These are phyloP conservation scores for Pestalotiopsis sp. DNA, from an alignment of 2,329 filamentous ascomycete genomes.

Conservation along the genomic window DNA sequence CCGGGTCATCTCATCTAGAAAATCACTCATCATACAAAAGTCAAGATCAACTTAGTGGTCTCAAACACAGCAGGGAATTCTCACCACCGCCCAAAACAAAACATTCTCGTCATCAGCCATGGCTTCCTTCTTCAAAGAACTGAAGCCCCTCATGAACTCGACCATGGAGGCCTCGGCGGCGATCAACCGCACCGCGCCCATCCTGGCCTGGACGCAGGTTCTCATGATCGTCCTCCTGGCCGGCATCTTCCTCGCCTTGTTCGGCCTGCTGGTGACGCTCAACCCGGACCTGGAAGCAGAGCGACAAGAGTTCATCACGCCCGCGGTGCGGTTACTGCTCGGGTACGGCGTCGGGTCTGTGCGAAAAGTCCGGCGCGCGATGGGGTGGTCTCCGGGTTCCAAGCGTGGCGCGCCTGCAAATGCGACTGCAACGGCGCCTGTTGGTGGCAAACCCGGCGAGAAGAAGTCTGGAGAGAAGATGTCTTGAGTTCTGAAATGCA, in stretches of 20 bases:
- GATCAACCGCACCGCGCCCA: conserved; percentile 5
- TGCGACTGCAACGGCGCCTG: neutral
- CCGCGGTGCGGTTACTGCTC: neutral
- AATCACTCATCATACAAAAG: too few species aligned
- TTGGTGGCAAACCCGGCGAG: neutral
- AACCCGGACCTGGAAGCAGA: conserved; percentile 4
- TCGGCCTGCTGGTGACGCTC: conserved; percentile 2
- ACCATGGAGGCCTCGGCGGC: conserved; percentile 1
- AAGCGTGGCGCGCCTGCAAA: neutral
- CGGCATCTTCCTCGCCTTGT: neutral
- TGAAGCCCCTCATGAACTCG: conserved; percentile 2
- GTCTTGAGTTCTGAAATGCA: neutral
- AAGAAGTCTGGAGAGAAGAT: neutral
- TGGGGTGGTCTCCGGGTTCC: neutral
- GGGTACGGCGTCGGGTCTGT: neutral
- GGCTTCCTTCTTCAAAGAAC: conserved; percentile 8
- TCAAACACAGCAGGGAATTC: too few species aligned
- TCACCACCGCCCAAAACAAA: neutral
- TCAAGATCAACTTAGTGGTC: too few species aligned
- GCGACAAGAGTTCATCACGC: conserved; percentile 3
- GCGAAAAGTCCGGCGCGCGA: neutral
- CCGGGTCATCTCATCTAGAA: too few species aligned
- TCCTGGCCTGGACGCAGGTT: conserved; percentile 6
- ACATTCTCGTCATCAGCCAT: neutral
- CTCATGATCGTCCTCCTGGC: conserved; percentile 1